A percentile compares a stretch with the other conserved stretches of the same genome.
phyloP scores from a whole-genome alignment of 2,329 filamentous ascomycete species.

The Fusarium sp. region DNA sequence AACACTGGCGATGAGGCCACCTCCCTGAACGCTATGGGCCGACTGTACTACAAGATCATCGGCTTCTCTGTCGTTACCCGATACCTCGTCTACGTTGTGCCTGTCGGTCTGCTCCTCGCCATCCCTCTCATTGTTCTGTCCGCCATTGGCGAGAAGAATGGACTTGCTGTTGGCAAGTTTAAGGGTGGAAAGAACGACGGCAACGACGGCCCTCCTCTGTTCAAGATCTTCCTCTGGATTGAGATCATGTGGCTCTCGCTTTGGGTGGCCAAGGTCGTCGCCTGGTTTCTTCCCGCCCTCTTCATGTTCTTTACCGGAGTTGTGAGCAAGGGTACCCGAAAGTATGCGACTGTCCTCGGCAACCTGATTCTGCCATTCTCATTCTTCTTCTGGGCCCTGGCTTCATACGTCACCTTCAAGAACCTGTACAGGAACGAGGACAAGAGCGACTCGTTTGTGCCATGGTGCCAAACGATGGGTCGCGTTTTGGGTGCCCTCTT shows the following conservation, averaged over 20 bases:
- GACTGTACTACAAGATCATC: conserved; percentile 73
- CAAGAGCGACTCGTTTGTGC: conserved; percentile 48
- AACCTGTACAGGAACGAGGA: conserved; percentile 58
- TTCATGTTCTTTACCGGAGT: conserved; percentile 79
- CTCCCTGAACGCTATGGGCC: conserved; percentile 73
- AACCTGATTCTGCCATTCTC: conserved; percentile 75
- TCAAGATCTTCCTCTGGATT: conserved; percentile 76
- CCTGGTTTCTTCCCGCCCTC: conserved; percentile 68
- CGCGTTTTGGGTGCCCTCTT: conserved; percentile 76
- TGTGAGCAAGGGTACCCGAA: conserved; percentile 76
- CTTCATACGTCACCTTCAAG: conserved; percentile 71
- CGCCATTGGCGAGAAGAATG: conserved; percentile 50
- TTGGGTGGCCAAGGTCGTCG: conserved; percentile 75
- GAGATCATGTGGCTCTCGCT: conserved; percentile 75
- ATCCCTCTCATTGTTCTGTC: conserved; percentile 70
- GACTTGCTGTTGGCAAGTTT: conserved; percentile 27
- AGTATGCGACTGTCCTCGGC: conserved; percentile 74
- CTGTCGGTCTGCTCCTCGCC: conserved; percentile 71
- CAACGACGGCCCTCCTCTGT: conserved; percentile 61
- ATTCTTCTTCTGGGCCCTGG: conserved; percentile 76
- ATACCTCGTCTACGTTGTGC: conserved; percentile 76
- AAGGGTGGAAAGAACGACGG: conserved; percentile 1
- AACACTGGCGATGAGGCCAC: conserved; percentile 68
- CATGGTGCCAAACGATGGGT: conserved; percentile 70
- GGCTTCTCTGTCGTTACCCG: conserved; percentile 72